These are phyloP conservation scores for Wickerhamomyces alni DNA, from an alignment of 805 yeast species.

Conservation along the genomic window DNA sequence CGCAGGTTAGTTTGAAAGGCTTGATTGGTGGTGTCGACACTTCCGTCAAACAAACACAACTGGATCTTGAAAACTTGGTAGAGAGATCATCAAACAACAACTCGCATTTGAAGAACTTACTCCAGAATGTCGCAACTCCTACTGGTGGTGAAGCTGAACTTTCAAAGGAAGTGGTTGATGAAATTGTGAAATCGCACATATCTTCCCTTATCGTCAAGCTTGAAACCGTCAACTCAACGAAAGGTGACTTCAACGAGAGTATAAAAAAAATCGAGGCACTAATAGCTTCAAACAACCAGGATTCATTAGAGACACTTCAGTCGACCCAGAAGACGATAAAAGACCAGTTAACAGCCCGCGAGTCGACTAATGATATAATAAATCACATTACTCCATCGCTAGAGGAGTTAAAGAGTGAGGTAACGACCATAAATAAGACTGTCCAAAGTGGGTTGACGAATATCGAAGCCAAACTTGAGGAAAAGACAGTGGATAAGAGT, in stretches of 20 bases:
- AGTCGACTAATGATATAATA: no score
- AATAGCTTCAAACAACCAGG: not conserved
- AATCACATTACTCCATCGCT: no score
- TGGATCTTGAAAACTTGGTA: conserved; percentile 22
- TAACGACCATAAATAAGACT: no score
- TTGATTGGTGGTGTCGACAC: conserved; percentile 22
- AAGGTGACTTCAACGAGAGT: no score
- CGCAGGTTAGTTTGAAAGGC: conserved; percentile 25
- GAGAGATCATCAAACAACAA: conserved; percentile 24
- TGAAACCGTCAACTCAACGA: no score
- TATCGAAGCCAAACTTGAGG: not conserved
- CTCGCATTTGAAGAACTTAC: conserved; percentile 20
- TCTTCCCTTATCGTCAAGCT: no score
- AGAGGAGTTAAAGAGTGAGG: no score
- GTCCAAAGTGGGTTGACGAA: not conserved
- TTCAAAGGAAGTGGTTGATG: no score
- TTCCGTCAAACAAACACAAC: conserved; percentile 23
- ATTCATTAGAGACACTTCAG: not conserved
- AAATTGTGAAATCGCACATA: no score
- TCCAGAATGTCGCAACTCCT: conserved; percentile 14
- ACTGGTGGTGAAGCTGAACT: not conserved
- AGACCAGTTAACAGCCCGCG: not conserved
- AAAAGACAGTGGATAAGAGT: not conserved
- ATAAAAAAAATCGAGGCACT: no score
- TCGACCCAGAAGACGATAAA: not conserved